Base-by-base conservation (phyloP, 208 protist genomes). In the Naegleria fowleri region DNA sequence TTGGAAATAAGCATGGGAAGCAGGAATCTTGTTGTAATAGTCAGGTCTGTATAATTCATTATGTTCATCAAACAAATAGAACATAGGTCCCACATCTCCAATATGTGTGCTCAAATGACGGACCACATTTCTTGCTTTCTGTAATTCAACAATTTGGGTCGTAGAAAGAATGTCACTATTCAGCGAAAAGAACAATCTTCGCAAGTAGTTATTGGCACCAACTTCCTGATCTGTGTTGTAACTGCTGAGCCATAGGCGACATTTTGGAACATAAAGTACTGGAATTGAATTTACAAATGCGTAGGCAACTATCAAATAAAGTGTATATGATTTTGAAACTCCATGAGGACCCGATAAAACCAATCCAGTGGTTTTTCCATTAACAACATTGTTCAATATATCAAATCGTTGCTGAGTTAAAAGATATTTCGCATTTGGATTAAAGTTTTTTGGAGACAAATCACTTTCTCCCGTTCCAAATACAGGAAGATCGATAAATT, bases 41-140 rank as follows among this genome's bases (percentile, higher is more conserved):
- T 76, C 6, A 76, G 58, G 58, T 76, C 58, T 76, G 22, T n/a
- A 76, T 76, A 76, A 76, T 76, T 76, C 58, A 76, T 76, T 76
- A 25, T 76, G 58, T 76, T 76, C 58, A 76, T 76, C 58, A 76
- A 76, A 76, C 58, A 76, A 76, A n/a, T n/a, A 76, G 22, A 76
- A 76, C 15, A 76, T 29, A 76, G 6, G 6, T 76, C 58, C 22
- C 51, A 19, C 15, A 58, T 58, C 51, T 9, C 58, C 58, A 76
- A 9, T n/a, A 29, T 76, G 58, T 5, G 58, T 29, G 6, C 22
- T 76, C 22, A 76, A 76, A n/a, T 9, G 6, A n/a, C n/a, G 19
- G 22, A 76, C 22, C 6, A 76, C 58, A 29, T 76, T 76, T 76
- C 15, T 76, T n/a, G 58, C 16, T n/a, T 9, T n/a, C 6, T 9